These are phyloP conservation scores for Breviolum minutum DNA, from an alignment of 73 alveolate genomes.

Conservation along the genomic window DNA sequence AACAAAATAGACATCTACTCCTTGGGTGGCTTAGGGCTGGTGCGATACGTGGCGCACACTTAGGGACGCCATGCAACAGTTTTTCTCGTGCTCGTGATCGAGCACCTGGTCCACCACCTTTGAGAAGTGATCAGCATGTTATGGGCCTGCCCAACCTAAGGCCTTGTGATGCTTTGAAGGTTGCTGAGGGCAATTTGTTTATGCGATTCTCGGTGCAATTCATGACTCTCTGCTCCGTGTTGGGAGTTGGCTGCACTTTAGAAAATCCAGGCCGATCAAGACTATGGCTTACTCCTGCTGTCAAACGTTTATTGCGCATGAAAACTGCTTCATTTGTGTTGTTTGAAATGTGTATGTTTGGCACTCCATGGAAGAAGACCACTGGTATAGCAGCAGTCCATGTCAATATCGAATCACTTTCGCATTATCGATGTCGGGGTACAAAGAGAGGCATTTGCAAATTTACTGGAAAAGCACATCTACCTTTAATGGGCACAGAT, in stretches of 20 bases:
- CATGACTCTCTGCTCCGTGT: not conserved
- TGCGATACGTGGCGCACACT: not conserved
- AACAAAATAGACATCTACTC: not conserved
- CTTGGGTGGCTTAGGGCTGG: conserved; percentile 2
- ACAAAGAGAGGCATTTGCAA: not conserved
- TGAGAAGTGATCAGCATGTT: not conserved
- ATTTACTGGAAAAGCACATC: not conserved
- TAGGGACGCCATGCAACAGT: not conserved
- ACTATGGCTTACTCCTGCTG: not conserved
- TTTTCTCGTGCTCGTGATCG: conserved; percentile 17
- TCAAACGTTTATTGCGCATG: not conserved
- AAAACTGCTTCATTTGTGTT: too few species aligned
- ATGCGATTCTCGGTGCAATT: not conserved
- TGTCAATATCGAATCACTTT: not conserved
- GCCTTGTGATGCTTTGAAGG: not conserved
- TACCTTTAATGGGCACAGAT: not conserved
- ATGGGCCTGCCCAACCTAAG: not conserved
- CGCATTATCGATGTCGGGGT: not conserved
- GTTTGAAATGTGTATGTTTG: not conserved
- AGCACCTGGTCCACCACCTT: not conserved
- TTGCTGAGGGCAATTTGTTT: not conserved
- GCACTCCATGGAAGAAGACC: not conserved
- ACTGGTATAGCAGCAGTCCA: not conserved
- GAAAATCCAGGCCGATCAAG: not conserved
- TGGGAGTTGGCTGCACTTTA: not conserved